Evolutionary conservation across 257 asterid species (phyloP).

Genomic region (Nicotiana knightiana): DNA sequence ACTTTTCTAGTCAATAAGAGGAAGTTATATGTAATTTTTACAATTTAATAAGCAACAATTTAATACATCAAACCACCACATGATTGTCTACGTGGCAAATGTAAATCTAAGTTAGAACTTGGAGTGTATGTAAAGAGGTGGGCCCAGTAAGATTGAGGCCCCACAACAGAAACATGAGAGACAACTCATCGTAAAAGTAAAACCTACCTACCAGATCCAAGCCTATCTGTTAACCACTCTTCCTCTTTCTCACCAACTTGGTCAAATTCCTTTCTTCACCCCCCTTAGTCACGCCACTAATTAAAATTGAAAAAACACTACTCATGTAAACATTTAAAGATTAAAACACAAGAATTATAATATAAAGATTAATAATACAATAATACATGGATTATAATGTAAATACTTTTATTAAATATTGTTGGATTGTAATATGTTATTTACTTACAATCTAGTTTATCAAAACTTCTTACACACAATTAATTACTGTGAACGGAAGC

Average conservation of each 20-base stretch:
- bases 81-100: not conserved
- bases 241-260: slow-evolving; percentile 60
- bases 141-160: not conserved
- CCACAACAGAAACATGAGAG: slow-evolving; percentile 31
- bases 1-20: too few relatives aligned
- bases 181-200: slow-evolving; percentile 44
- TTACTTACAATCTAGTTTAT: too few relatives aligned
- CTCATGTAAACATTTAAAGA: not conserved
- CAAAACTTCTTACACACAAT: too few relatives aligned
- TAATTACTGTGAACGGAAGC: too few relatives aligned
- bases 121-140: not conserved
- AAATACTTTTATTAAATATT: too few relatives aligned
- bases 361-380: too few relatives aligned
- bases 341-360: not conserved
- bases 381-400: too few relatives aligned
- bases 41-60: too few relatives aligned
- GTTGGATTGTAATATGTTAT: too few relatives aligned
- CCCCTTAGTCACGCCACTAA: not conserved
- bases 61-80: too few relatives aligned
- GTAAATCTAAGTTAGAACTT: not conserved
- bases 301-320: not conserved
- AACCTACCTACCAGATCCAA: slow-evolving; percentile 77
- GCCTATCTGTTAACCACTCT: slow-evolving; percentile 58
- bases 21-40: too few relatives aligned
- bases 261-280: slow-evolving; percentile 26